Base-by-base conservation (phyloP, 2,329 filamentous ascomycete species). In the Fusarium sp. region DNA sequence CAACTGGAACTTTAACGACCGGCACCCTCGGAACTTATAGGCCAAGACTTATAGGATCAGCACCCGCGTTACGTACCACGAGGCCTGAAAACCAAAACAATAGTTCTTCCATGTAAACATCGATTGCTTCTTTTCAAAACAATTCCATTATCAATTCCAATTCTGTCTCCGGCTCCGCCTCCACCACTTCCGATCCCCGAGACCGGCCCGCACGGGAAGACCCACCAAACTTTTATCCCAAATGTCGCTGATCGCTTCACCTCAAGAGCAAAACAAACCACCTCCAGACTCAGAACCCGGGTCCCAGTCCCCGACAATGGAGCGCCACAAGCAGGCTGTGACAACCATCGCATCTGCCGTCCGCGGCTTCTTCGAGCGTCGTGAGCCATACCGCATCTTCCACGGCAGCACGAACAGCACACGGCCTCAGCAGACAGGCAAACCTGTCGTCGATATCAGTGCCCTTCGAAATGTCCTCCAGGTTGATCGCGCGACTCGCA, bases 321-420 rank as follows among this genome's bases (percentile, higher is more conserved):
- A 88, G 41, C 81, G 81, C 28, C 87, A 89, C 74, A 78, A 84
- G n/a, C 76, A 79, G 17, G 82, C 83, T 13, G 85, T 89, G 31
- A 69, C 79, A 26, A 77, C 79, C 58, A 84, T 89, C 54, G 82
- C 86, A 5, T 77, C 80, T 42, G 81, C 84, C 35, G 82, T 88
- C 49, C 80, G 80, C 70, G 77, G 83, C 13, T 88, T 89, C 76
- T 80, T 85, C 59, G 78, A 81, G 17, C 79, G 75, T 17, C 80
- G 83, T 61, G 80, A 84, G 79, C 88, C 91, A 7, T 95, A 93
- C 81, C 88, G 92, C 24, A 92, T 95, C 78, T 93, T 90, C 75
- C 93, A 95, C 81, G 93, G 93, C 68, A 90, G 91, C 2, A 94
- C 93, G 18, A 94, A 94, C 83, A 93, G 90, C 81, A 95, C 93